Evolutionary conservation across 257 asterid species (phyloP).

Genomic region (Solanum peruvianum): DNA sequence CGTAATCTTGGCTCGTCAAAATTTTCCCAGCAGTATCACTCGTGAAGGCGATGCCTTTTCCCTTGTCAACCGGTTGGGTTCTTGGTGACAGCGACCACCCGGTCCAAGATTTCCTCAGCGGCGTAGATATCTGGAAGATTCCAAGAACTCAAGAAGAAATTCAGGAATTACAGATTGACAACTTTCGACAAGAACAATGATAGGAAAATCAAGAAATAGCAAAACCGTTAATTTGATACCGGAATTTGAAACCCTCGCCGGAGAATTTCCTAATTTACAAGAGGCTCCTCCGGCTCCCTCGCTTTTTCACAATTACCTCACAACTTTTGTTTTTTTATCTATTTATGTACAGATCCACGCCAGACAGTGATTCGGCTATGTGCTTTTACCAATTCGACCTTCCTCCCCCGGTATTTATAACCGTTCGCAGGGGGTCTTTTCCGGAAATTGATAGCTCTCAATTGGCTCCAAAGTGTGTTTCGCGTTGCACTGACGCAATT

Average conservation of each 20-base stretch:
- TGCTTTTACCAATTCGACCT: not conserved
- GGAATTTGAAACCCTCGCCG: not conserved
- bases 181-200: conserved; percentile 43
- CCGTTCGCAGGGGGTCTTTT: conserved; percentile 32
- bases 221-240: not conserved
- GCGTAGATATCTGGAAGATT: conserved; percentile 48
- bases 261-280: not conserved
- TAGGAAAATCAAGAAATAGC: not conserved
- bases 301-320: not conserved
- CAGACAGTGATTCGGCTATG: conserved; percentile 8
- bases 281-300: not conserved
- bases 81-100: conserved; percentile 52
- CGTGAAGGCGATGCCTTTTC: conserved; percentile 27
- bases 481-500: conserved; percentile 21
- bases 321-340: not conserved
- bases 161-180: conserved; percentile 23
- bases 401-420: not conserved
- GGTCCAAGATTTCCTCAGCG: conserved; percentile 50
- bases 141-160: not conserved
- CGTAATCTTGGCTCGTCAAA: conserved; percentile 18
- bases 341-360: not conserved
- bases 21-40: not conserved
- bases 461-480: conserved; percentile 10
- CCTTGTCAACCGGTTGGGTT: conserved; percentile 44
- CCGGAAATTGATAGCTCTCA: conserved; percentile 12